Percentiles rank a stretch among this genome's conserved stretches.
Evolutionary conservation across 2,329 filamentous ascomycete species (phyloP).

Genomic region (Myriosclerotinia curreyana): DNA sequence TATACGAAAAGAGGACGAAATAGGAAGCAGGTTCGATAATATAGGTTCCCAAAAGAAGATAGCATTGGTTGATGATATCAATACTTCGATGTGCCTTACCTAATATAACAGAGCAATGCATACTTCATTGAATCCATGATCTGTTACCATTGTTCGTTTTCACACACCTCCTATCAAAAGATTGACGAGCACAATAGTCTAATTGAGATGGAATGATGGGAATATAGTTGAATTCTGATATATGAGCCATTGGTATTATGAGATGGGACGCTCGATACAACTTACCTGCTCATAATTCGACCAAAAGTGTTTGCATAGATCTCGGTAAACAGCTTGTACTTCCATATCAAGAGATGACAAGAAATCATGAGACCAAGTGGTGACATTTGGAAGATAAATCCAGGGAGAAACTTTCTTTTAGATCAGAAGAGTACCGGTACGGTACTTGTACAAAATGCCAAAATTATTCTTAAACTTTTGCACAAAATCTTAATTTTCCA

Average conservation of each 20-base stretch:
- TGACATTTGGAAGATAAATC: neutral
- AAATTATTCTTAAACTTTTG: too few relatives aligned
- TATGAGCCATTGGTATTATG: neutral
- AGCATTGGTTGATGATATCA: neutral
- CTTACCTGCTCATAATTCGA: neutral
- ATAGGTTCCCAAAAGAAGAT: neutral
- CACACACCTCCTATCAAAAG: neutral
- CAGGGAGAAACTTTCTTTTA: neutral
- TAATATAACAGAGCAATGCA: neutral
- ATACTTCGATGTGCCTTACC: neutral
- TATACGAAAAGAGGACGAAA: neutral
- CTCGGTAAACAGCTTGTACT: too few relatives aligned
- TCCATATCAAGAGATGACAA: too few relatives aligned
- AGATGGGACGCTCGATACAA: too few relatives aligned
- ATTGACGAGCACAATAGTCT: neutral
- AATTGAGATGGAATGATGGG: too few relatives aligned
- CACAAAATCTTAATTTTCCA: too few relatives aligned
- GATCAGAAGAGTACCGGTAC: neutral
- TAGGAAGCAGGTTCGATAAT: neutral
- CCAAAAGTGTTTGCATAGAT: neutral
- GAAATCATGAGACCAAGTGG: neutral
- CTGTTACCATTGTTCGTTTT: neutral
- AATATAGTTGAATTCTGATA: neutral
- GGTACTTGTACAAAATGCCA: neutral
- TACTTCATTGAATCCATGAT: too few relatives aligned